Evolutionary conservation across 2,329 filamentous ascomycete species (phyloP).

Genomic region (Ophiosphaerella narmari): DNA sequence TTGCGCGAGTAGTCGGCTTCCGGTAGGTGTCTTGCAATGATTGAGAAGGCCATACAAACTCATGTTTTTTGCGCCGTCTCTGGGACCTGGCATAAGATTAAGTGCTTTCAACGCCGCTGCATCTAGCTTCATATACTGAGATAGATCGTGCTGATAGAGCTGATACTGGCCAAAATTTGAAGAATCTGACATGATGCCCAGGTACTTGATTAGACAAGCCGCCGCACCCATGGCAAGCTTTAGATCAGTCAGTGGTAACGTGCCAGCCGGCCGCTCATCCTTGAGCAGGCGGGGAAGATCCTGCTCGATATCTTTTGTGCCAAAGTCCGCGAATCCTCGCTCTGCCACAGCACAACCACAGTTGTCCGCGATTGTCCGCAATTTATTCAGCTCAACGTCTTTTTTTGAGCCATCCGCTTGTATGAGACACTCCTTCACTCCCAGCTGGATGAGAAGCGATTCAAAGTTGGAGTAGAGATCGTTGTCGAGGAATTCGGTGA

Average conservation of each 20-base stretch:
- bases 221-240: constrained; percentile 97
- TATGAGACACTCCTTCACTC: constrained; percentile 91
- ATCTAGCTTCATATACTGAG: constrained; percentile 98
- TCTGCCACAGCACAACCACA: constrained; percentile 91
- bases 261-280: constrained; percentile 77
- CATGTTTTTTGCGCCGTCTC: constrained; percentile 97
- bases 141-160: constrained; percentile 94
- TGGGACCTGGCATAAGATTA: constrained; percentile 94
- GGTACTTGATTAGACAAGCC: constrained; percentile 90
- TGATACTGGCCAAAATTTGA: constrained; percentile 98
- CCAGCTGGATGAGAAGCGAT: constrained; percentile 91
- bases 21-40: constrained; percentile 95
- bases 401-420: constrained; percentile 78
- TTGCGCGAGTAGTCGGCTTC: constrained; percentile 85
- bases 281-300: constrained; percentile 86
- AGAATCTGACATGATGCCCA: constrained; percentile 85
- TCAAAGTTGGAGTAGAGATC: constrained; percentile 98
- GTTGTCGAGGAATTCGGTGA: constrained; percentile 98
- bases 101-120: constrained; percentile 90
- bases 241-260: constrained; percentile 85
- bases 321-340: constrained; percentile 76
- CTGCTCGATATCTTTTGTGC: constrained; percentile 90
- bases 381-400: constrained; percentile 84
- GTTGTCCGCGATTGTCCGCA: constrained; percentile 86
- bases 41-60: constrained; percentile 92